A percentile compares a stretch with the other conserved stretches of the same genome.
Conservation (phyloP, 345 rosid genomes). For the Eucalyptus polybractea region DNA sequence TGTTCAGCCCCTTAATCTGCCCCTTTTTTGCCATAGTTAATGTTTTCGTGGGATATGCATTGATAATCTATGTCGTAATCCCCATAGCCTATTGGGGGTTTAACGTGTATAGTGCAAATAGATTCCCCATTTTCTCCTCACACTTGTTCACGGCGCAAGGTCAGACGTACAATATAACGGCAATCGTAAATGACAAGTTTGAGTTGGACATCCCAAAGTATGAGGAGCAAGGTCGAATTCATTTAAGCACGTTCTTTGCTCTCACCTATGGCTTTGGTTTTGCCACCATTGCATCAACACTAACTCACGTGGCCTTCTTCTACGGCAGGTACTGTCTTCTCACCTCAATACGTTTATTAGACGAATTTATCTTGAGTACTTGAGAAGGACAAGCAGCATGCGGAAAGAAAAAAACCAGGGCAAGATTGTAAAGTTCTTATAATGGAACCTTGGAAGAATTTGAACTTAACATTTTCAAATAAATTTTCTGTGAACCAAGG, state of each 20-base stretch:
- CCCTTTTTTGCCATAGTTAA: conserved; percentile 91
- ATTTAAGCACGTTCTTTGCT: conserved; percentile 77
- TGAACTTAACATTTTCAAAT: not conserved
- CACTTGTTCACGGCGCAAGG: conserved; percentile 68
- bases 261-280: conserved; percentile 80
- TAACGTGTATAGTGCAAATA: conserved; percentile 39
- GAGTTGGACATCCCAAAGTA: conserved; percentile 55
- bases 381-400: not conserved
- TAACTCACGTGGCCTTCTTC: conserved; percentile 79
- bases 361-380: not conserved
- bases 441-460: not conserved
- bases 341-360: not conserved
- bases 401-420: not conserved
- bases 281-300: conserved; percentile 77
- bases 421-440: not conserved
- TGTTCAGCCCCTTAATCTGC: conserved; percentile 76
- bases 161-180: conserved; percentile 38
- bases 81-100: conserved; percentile 73
- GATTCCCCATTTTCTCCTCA: conserved; percentile 77
- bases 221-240: conserved; percentile 58
- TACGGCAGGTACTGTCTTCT: conserved; percentile 59
- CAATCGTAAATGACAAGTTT: conserved; percentile 64
- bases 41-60: conserved; percentile 40
- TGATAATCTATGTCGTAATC: conserved; percentile 46
- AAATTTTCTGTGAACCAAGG: not conserved